Conservation (phyloP, 2,329 filamentous ascomycete species). For the Fusarium domesticum region DNA sequence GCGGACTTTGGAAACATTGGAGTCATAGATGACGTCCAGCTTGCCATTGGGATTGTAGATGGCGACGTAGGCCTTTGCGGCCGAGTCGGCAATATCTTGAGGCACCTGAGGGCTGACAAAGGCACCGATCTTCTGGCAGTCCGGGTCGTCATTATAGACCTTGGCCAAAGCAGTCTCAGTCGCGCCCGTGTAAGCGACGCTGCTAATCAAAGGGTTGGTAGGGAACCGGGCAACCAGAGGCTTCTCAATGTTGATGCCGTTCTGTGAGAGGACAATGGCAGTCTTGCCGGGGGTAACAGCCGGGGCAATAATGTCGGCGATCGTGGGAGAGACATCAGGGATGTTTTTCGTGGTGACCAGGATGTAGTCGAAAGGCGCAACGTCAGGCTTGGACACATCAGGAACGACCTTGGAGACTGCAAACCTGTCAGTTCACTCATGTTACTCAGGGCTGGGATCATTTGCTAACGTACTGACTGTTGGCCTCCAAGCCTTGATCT, state of each 20-base stretch:
- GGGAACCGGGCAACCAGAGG: constrained; percentile 51
- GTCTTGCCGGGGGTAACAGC: constrained; percentile 51
- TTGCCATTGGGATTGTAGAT: constrained; percentile 48
- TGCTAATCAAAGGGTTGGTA: constrained; percentile 49
- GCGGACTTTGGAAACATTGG: constrained; percentile 41
- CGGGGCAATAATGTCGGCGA: constrained; percentile 48
- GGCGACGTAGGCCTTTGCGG: constrained; percentile 42
- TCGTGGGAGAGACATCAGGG: constrained; percentile 49
- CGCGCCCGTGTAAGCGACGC: constrained; percentile 51
- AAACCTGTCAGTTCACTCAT: too few relatives aligned
- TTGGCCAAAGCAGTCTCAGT: constrained; percentile 45
- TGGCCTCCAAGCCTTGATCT: constrained; percentile 48
- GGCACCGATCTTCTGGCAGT: constrained; percentile 49
- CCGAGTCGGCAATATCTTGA: constrained; percentile 21
- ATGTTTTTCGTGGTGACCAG: constrained; percentile 58
- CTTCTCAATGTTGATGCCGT: constrained; percentile 61
- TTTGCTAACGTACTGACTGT: constrained; percentile 33
- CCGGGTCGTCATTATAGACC: constrained; percentile 52
- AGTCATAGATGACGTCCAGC: constrained; percentile 40
- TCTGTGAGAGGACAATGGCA: constrained; percentile 56
- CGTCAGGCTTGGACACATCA: constrained; percentile 31
- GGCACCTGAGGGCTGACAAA: constrained; percentile 41
- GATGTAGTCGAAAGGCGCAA: constrained; percentile 51
- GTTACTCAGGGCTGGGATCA: too few relatives aligned
- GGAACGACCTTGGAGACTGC: constrained; percentile 49